Conservation (phyloP, 176 grass and related monocot species). For the Triticum urartu region DNA sequence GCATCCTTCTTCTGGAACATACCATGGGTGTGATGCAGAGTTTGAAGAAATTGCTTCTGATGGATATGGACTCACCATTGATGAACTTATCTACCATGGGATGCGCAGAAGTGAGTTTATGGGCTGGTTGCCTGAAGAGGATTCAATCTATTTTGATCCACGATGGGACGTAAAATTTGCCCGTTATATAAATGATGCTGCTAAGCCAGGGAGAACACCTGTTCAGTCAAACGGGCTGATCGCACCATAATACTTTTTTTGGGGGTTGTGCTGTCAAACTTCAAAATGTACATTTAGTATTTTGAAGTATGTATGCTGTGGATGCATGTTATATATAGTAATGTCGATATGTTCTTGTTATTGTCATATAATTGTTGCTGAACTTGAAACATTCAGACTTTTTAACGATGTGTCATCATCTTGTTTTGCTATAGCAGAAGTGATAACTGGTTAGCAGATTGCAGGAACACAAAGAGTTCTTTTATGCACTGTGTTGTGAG, state of each 20-base stretch:
- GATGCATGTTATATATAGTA: not conserved
- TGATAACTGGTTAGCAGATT: not conserved
- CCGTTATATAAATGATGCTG: not conserved
- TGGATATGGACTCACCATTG: not conserved
- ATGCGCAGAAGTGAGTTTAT: not conserved
- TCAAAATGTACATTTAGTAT: no score
- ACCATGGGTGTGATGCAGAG: not conserved
- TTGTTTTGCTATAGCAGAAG: not conserved
- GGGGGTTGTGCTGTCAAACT: not conserved
- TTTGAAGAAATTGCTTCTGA: not conserved
- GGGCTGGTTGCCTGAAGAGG: not conserved
- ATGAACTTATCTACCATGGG: not conserved
- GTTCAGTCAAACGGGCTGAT: not conserved
- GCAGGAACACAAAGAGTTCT: not conserved
- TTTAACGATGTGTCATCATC: not conserved
- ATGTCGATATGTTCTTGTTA: not conserved
- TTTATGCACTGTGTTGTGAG: not conserved
- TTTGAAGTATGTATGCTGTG: no score
- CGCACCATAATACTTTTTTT: not conserved
- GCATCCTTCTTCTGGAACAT: not conserved
- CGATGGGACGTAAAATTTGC: not conserved
- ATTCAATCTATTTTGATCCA: constrained; percentile 9
- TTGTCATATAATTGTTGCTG: no score
- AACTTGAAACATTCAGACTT: not conserved
- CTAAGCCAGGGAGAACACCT: not conserved